These are phyloP conservation scores for Solanum virginianum DNA, from an alignment of 257 asterid species.

Conservation along the genomic window DNA sequence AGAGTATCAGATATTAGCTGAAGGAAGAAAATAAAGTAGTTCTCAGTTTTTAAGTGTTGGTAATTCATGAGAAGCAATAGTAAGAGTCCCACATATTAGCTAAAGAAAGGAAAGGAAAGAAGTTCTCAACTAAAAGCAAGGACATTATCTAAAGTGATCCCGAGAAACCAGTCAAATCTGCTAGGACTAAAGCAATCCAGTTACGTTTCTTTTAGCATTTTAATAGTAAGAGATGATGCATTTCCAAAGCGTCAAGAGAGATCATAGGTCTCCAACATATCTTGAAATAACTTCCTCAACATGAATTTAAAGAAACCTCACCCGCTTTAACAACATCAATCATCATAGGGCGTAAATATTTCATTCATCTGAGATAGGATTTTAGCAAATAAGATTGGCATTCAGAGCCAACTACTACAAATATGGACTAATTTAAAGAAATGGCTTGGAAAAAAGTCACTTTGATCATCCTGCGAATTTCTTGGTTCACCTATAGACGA, in stretches of 20 bases:
- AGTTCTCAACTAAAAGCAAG: neutral
- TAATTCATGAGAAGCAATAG: neutral
- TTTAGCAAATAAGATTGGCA: neutral
- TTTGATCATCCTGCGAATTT: neutral
- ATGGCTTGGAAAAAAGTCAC: neutral
- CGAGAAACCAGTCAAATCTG: neutral
- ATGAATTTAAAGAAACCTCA: neutral
- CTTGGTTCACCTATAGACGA: neutral
- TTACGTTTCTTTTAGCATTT: neutral
- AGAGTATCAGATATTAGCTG: neutral
- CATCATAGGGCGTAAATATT: neutral
- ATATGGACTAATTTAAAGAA: neutral
- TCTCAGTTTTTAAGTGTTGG: neutral
- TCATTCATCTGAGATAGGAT: neutral
- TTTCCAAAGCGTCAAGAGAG: neutral
- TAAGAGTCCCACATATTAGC: neutral
- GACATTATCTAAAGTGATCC: neutral
- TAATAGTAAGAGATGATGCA: neutral
- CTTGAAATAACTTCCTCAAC: neutral
- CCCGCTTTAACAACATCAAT: neutral
- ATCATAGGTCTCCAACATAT: neutral
- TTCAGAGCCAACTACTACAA: neutral
- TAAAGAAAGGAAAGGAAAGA: neutral
- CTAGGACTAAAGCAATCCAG: neutral
- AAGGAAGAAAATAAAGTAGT: neutral